phyloP scores from a whole-genome alignment of 2,329 filamentous ascomycete genomes.

The Coleophoma crateriformis region DNA sequence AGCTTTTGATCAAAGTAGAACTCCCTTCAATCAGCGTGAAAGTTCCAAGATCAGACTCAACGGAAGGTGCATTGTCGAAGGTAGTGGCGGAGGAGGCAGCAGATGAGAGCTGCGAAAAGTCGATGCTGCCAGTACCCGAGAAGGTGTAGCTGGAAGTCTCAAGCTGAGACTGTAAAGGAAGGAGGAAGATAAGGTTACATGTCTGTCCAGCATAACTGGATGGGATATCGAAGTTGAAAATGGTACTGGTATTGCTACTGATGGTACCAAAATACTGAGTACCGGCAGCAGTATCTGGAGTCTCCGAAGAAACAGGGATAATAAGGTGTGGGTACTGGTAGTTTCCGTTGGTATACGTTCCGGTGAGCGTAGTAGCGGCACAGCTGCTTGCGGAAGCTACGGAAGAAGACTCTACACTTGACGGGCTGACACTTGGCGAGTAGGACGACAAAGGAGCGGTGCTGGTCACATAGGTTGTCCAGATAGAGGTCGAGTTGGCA shows the following conservation, averaged over 20 bases:
- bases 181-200: slow-evolving; percentile 61
- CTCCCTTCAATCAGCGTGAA: slow-evolving; percentile 45
- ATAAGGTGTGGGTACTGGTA: slow-evolving; percentile 59
- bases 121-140: slow-evolving; percentile 45
- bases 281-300: slow-evolving; percentile 45
- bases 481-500: no score
- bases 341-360: slow-evolving; percentile 32
- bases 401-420: background rate
- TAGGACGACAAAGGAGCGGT: background rate
- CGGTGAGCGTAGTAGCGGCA: slow-evolving; percentile 14
- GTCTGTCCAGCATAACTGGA: slow-evolving; percentile 45
- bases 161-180: slow-evolving; percentile 51
- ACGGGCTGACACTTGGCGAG: background rate
- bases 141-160: slow-evolving; percentile 53
- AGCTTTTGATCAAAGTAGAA: slow-evolving; percentile 45
- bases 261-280: slow-evolving; percentile 51
- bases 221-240: slow-evolving; percentile 68
- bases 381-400: slow-evolving; percentile 1
- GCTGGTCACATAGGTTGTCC: no score
- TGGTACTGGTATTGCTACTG: slow-evolving; percentile 44
- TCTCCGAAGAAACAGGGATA: slow-evolving; percentile 48
- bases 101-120: slow-evolving; percentile 42
- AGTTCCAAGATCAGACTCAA: slow-evolving; percentile 36
- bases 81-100: slow-evolving; percentile 43
- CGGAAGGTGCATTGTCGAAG: slow-evolving; percentile 44